These are phyloP conservation scores for Clitoria ternatea DNA, from an alignment of 306 rosid genomes.

Conservation along the genomic window DNA sequence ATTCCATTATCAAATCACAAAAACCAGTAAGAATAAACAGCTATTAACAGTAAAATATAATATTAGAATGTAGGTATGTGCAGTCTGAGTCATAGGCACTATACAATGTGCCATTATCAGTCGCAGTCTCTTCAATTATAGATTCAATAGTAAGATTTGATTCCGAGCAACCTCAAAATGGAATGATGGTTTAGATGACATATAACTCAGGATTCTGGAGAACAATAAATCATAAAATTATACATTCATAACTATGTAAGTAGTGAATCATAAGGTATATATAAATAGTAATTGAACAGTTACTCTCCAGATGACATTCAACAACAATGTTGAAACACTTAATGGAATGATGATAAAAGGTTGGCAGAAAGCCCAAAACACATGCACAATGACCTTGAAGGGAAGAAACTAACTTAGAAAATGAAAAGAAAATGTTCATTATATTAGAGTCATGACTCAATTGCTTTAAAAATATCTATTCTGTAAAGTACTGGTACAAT, in stretches of 20 bases:
- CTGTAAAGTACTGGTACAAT: slow-evolving; percentile 3
- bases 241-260: background rate
- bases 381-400: background rate
- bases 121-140: background rate
- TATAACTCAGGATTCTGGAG: background rate
- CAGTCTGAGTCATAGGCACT: background rate
- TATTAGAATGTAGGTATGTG: background rate
- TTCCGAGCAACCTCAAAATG: background rate
- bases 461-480: background rate
- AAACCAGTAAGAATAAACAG: background rate
- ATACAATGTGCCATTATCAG: background rate
- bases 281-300: background rate
- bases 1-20: slow-evolving; percentile 3
- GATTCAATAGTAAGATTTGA: background rate
- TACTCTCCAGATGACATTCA: background rate
- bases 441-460: slow-evolving; percentile 8
- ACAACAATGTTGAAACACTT: background rate
- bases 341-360: background rate
- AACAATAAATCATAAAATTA: background rate
- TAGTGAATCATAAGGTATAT: background rate
- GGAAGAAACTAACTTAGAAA: background rate
- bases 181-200: background rate
- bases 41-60: background rate
- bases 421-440: background rate
- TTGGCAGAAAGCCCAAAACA: background rate